These are phyloP conservation scores for Starmera dryadoides DNA, from an alignment of 805 yeast species.

Conservation along the genomic window DNA sequence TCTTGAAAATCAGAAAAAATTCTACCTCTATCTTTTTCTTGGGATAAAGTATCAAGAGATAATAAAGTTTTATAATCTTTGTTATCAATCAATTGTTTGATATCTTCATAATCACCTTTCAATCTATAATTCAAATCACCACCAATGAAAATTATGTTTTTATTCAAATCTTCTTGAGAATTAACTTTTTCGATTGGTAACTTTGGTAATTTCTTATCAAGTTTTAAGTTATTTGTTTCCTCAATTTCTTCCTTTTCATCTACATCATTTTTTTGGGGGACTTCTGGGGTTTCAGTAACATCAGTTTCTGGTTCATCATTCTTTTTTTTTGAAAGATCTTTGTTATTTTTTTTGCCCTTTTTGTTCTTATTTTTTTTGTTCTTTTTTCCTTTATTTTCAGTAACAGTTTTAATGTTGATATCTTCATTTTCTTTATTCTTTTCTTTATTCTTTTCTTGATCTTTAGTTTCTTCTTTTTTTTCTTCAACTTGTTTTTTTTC, in stretches of 20 bases:
- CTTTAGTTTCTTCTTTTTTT: neutral
- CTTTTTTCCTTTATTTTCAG: neutral
- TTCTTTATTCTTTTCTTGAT: neutral
- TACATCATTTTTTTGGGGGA: neutral
- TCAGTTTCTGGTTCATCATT: neutral
- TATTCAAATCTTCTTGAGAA: conserved; percentile 3
- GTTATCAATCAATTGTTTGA: conserved; percentile 21
- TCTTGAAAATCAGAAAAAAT: conserved; percentile 41
- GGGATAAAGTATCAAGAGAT: conserved; percentile 35
- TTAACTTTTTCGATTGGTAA: neutral
- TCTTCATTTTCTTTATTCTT: too few relatives aligned
- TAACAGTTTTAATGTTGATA: too few relatives aligned
- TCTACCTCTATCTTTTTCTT: conserved; percentile 24
- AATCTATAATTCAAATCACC: conserved; percentile 54
- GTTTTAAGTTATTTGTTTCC: neutral
- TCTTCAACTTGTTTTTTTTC: neutral
- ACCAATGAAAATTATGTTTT: conserved; percentile 27
- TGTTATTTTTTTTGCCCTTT: neutral
- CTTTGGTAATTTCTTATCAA: neutral
- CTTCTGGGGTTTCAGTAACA: too few relatives aligned
- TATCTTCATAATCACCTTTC: conserved; percentile 21
- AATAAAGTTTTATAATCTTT: conserved; percentile 28
- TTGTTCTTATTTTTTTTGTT: neutral
- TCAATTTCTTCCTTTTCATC: neutral
- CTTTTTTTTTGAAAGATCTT: too few relatives aligned